phyloP scores from a whole-genome alignment of 371 early-diverging fungal genomes.

The Chytridiales sp. region DNA sequence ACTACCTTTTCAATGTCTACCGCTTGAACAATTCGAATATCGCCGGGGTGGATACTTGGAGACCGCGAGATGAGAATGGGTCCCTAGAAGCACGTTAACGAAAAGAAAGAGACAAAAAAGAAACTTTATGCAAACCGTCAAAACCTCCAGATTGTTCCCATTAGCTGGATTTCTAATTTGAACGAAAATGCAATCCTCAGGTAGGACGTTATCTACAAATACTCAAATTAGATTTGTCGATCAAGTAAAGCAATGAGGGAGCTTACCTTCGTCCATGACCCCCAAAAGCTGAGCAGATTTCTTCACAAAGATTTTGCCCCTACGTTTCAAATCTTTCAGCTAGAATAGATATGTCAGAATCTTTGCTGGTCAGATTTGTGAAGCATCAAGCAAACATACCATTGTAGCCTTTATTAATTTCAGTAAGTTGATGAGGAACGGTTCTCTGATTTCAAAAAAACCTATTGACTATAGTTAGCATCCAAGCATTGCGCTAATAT shows the following conservation, averaged over 20 bases:
- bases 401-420: constrained; percentile 49
- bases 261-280: constrained; percentile 75
- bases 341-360: not conserved
- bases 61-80: constrained; percentile 52
- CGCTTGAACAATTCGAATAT: constrained; percentile 67
- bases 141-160: not conserved
- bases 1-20: constrained; percentile 55
- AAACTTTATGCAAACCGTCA: not conserved
- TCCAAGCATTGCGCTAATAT: constrained; percentile 14
- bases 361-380: not conserved
- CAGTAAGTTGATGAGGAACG: constrained; percentile 57
- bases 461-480: constrained; percentile 4
- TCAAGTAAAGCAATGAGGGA: no score
- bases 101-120: not conserved
- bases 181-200: constrained; percentile 67
- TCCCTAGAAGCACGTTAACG: not conserved
- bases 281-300: constrained; percentile 69
- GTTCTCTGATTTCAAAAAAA: constrained; percentile 56
- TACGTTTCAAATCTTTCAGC: constrained; percentile 26
- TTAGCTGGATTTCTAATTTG: no score
- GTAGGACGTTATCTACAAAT: constrained; percentile 50
- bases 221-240: no score
- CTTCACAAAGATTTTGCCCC: constrained; percentile 63
- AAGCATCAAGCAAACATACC: constrained; percentile 11
- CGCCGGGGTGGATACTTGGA: constrained; percentile 85